Evolutionary conservation across 257 asterid genomes (phyloP), one percentile per base, ranked within the genome.

Genomic region (Primulina tabacum): DNA sequence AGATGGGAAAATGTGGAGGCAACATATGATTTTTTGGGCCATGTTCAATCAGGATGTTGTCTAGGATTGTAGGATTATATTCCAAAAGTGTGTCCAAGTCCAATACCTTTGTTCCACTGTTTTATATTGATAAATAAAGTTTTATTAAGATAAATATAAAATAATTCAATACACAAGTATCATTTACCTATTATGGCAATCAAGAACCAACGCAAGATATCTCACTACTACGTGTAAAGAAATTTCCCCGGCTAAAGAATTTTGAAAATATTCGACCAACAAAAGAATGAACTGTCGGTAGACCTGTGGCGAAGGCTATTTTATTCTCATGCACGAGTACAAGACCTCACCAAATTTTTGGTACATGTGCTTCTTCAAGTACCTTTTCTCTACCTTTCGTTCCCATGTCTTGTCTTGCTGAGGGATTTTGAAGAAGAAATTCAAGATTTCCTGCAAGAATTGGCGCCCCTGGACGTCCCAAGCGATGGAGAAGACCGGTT

Each of bases 331-430:
- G 84, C 91, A 84, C 77, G 79, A 87, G 79, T 91, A 91, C 71
- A 94, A 74, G n/a, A 91, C 91, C 82, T 94, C 87, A 35, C 93
- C 95, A 71, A 94, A 89, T 78, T 87, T 94, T 88, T 86, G 95
- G 81, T 75, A 91, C 97, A 91, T 86, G 80, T 88, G 95, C 81
- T 76, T 85, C 85, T 91, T 94, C 86, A 91, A 67, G 85, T 86
- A 94, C 99, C 76, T 85, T 91, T 77, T 89, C 86, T 76, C 92
- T 89, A 52, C 97, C 99, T 68, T 79, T 84, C 14, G 52, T 37
- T 60, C 99, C 97, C 92, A 94, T 85, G 76, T 79, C 95, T 35
- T 73, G 85, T 75, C 97, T 83, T 53, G 79, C 87, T 7, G 83
- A 78, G 55, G 88, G 83, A 28, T 94, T 84, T 30, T 74, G 64